These are phyloP conservation scores for Lumnitzera littorea DNA, from an alignment of 345 rosid species.

Conservation along the genomic window DNA sequence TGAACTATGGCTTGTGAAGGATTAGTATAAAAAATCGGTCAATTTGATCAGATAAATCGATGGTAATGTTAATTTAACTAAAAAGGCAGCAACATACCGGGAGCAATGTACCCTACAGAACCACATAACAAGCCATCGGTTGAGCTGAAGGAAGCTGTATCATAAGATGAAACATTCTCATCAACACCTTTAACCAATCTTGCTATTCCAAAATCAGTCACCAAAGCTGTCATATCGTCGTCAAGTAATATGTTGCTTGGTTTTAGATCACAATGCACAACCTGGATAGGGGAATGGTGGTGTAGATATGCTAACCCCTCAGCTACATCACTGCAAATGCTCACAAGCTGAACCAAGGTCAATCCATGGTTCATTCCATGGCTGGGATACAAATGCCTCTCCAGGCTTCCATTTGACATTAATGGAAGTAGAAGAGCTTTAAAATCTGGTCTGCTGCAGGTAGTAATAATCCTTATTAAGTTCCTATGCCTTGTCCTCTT, in stretches of 20 bases:
- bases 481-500: constrained; percentile 81
- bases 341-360: constrained; percentile 63
- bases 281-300: constrained; percentile 73
- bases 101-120: constrained; percentile 89
- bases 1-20: no score
- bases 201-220: constrained; percentile 85
- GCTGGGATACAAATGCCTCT: constrained; percentile 55
- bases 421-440: constrained; percentile 83
- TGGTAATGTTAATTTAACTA: not conserved
- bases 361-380: constrained; percentile 24
- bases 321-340: constrained; percentile 74
- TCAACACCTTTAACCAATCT: constrained; percentile 54
- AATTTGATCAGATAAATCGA: no score
- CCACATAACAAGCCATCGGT: constrained; percentile 74
- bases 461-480: constrained; percentile 73
- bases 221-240: constrained; percentile 77
- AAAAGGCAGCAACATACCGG: constrained; percentile 40
- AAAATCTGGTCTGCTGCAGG: constrained; percentile 77
- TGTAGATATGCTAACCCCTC: constrained; percentile 85
- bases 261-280: constrained; percentile 93
- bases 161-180: constrained; percentile 15
- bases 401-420: constrained; percentile 87
- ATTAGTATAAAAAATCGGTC: no score
- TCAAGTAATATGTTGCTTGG: constrained; percentile 94
- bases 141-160: constrained; percentile 56